phyloP scores from a whole-genome alignment of 2,329 filamentous ascomycete species.

The Cryoendolithus antarcticus region DNA sequence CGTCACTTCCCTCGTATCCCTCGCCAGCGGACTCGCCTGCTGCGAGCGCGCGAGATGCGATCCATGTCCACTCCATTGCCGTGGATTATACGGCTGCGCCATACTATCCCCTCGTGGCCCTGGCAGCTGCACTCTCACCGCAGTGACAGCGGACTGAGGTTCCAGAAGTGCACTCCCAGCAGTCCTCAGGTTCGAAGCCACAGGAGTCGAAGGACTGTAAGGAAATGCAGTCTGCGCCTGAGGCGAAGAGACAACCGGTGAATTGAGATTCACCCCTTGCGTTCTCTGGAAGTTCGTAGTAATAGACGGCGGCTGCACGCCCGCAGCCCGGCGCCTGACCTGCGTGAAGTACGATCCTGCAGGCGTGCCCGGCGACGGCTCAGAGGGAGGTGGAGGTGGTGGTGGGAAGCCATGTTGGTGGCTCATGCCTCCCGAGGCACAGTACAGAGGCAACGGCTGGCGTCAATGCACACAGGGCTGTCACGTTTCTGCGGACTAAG shows the following conservation, averaged over 20 bases:
- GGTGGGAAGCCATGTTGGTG: slow-evolving; percentile 18
- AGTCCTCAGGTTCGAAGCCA: slow-evolving; percentile 23
- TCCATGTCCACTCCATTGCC: slow-evolving; percentile 35
- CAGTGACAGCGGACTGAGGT: slow-evolving; percentile 10
- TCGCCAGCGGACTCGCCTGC: slow-evolving; percentile 17
- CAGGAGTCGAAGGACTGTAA: slow-evolving; percentile 14
- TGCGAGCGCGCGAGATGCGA: slow-evolving; percentile 22
- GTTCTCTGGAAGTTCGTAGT: slow-evolving; percentile 27
- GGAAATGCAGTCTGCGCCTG: slow-evolving; percentile 24
- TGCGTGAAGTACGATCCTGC: slow-evolving; percentile 9
- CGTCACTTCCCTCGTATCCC: slow-evolving; percentile 27
- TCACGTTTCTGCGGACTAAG: not conserved
- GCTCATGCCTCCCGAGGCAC: slow-evolving; percentile 13
- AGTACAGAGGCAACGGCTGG: not conserved
- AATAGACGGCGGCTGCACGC: slow-evolving; percentile 30
- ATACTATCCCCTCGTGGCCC: slow-evolving; percentile 20
- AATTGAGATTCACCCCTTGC: slow-evolving; percentile 14
- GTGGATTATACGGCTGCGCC: slow-evolving; percentile 34
- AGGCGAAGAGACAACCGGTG: slow-evolving; percentile 5
- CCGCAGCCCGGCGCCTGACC: slow-evolving; percentile 12
- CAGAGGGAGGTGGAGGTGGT: slow-evolving; percentile 14
- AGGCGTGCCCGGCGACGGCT: slow-evolving; percentile 10
- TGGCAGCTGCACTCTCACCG: slow-evolving; percentile 17
- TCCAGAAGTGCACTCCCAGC: no score
- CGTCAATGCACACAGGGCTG: not conserved